Evolutionary conservation across 164 flowering plant genomes (phyloP).

Genomic region (Stephania yunnanensis): DNA sequence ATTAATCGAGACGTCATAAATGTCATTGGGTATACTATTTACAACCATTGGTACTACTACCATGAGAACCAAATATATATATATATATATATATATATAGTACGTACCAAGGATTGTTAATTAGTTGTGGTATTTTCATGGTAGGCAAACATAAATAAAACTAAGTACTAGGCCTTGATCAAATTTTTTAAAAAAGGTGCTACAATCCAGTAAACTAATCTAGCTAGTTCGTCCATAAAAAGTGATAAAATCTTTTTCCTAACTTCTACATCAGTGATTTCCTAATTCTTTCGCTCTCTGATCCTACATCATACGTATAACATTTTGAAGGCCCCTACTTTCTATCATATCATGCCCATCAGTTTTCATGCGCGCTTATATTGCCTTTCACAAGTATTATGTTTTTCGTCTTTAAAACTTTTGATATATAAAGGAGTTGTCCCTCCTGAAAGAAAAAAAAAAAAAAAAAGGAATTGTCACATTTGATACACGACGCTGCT

Average conservation of each 20-base stretch:
- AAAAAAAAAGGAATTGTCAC: background rate
- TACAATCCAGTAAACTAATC: background rate
- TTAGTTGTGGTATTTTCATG: no score
- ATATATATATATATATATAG: no score
- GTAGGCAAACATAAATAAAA: no score
- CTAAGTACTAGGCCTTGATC: no score
- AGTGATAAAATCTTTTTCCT: background rate
- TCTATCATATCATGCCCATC: constrained; percentile 6
- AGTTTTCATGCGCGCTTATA: background rate
- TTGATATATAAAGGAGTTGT: background rate
- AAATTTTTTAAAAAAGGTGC: no score
- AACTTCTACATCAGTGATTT: background rate
- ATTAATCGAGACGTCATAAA: no score
- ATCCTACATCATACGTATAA: background rate
- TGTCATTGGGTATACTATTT: no score
- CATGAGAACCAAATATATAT: no score
- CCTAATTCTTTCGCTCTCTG: background rate
- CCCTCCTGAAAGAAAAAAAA: no score
- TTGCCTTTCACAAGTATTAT: background rate
- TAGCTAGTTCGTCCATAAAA: background rate
- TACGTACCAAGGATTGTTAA: no score
- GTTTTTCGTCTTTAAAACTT: background rate
- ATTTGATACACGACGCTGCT: background rate
- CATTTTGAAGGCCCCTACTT: background rate
- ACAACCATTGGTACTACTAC: no score